A percentile compares a stretch with the other conserved stretches of the same genome.
Conservation (phyloP, 768 basidiomycete genomes). For the Boletus huronensis region DNA sequence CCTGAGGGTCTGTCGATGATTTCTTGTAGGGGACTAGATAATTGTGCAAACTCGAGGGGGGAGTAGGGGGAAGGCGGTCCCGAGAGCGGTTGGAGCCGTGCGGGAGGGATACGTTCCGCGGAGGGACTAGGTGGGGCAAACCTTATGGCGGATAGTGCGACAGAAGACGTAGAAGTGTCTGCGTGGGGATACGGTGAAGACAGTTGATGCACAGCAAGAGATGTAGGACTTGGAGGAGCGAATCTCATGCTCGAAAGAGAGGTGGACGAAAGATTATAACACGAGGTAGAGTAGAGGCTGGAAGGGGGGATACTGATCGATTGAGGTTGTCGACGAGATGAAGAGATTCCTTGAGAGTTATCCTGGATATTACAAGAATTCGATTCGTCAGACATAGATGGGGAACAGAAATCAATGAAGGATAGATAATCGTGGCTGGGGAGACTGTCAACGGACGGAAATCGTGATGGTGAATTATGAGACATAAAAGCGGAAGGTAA, state of each 20-base stretch:
- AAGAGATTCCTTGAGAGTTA: background rate
- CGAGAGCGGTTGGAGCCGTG: conserved; percentile 16
- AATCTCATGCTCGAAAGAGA: conserved; percentile 33
- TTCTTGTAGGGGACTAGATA: conserved; percentile 8
- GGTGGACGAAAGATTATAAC: conserved; percentile 15
- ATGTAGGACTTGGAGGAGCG: conserved; percentile 29
- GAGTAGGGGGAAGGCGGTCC: conserved; percentile 29
- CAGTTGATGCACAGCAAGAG: background rate
- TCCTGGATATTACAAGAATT: conserved; percentile 4
- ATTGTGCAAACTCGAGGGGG: conserved; percentile 30
- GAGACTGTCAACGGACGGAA: conserved; percentile 16
- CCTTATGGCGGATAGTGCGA: conserved; percentile 26
- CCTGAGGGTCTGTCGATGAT: conserved; percentile 37
- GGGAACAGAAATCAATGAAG: conserved; percentile 46
- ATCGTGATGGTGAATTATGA: conserved; percentile 13
- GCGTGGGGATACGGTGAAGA: conserved; percentile 12
- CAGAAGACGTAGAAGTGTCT: conserved; percentile 12
- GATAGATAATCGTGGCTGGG: conserved; percentile 39
- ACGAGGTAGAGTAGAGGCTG: conserved; percentile 16
- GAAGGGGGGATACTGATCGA: conserved; percentile 20
- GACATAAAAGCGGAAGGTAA: conserved; percentile 21
- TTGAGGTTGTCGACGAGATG: conserved; percentile 15
- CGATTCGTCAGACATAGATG: conserved; percentile 18
- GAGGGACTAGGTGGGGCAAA: conserved; percentile 30
- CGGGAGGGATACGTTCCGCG: conserved; percentile 5